Percentiles rank a stretch among this genome's conserved stretches.
Evolutionary conservation across 2,329 filamentous ascomycete genomes (phyloP).

Genomic region (Colletotrichum simmondsii): DNA sequence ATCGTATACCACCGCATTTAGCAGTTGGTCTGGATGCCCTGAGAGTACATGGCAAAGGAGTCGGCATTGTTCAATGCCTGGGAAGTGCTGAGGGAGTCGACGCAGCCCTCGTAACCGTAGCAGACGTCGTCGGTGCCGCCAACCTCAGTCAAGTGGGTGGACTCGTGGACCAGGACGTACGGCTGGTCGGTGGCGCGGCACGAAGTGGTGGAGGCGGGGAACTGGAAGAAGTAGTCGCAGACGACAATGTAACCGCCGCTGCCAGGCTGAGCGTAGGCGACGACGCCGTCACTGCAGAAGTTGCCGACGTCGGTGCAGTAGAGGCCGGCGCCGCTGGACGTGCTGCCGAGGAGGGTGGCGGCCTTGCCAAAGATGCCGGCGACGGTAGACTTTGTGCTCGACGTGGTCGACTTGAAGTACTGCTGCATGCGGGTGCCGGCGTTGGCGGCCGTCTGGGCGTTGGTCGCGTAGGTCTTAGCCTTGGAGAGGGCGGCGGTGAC

Average conservation of each 20-base stretch:
- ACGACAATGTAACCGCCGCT: constrained; percentile 66
- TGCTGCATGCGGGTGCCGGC: constrained; percentile 40
- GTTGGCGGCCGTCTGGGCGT: neutral
- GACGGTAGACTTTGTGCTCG: constrained; percentile 53
- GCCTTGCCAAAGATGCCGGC: constrained; percentile 57
- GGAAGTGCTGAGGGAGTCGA: neutral
- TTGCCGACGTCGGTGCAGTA: constrained; percentile 61
- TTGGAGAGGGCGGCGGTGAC: constrained; percentile 36
- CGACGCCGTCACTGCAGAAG: constrained; percentile 50
- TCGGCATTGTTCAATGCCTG: constrained; percentile 35
- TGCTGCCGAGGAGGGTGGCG: constrained; percentile 56
- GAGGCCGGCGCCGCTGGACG: constrained; percentile 54
- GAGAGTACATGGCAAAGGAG: constrained; percentile 34
- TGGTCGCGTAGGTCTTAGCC: no score
- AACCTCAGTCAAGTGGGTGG: constrained; percentile 68
- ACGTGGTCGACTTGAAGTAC: constrained; percentile 66
- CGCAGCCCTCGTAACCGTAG: neutral
- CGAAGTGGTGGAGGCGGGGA: constrained; percentile 57
- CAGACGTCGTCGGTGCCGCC: constrained; percentile 59
- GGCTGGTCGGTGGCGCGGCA: constrained; percentile 68
- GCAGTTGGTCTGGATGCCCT: constrained; percentile 16
- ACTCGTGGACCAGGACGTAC: constrained; percentile 73
- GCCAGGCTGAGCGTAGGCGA: constrained; percentile 25
- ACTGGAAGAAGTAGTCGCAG: constrained; percentile 68
- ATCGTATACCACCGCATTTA: neutral